Base-by-base conservation (phyloP, 257 asterid genomes). In the Gentiana straminea region DNA sequence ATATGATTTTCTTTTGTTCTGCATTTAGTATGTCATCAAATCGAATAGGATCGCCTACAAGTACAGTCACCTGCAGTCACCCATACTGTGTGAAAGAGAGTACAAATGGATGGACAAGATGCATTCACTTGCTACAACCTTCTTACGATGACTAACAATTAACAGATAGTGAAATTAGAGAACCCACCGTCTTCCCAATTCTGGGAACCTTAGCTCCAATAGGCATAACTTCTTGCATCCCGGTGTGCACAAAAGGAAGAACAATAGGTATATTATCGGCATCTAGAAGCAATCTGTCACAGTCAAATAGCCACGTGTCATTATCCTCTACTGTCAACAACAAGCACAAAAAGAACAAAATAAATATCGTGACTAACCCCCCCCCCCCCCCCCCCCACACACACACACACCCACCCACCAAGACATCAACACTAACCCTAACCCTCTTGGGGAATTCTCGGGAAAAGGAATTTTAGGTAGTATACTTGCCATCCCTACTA, bases 201-300 rank as follows among this genome's bases (percentile, higher is more conserved):
- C 84, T 75, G 7, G 97, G 97, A 65, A 89, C 67, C 68, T 78
- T 86, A 71, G 97, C 86, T 68, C 97, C 97, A 46, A 86, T 71
- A 12, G 97, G 97, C 94, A 89, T 86, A 73, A 89, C 65, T 4
- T 86, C 89, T 68, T 89, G 94, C 97, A 89, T 89, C 52, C 95
- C 95, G 41, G 87, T 66, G 60, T 89, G 97, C 73, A 89, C 97
- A 67, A 89, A 89, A 3, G 97, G 97, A 52, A 89, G 78, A 55
- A 89, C 95, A 51, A 89, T 61, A 10, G 97, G 97, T 47, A 76
- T 47, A 55, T 53, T 64, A 57, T 89, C 97, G 45, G 95, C 94
- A 74, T 89, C 97, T 66, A 85, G 60, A 69, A 89, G 69, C 80
- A 89, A 69, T 76, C 97, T 89, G 68, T 71, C 44, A 52, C 65